Base-by-base conservation (phyloP, 2,329 filamentous ascomycete species). In the Colletotrichum limetticola region DNA sequence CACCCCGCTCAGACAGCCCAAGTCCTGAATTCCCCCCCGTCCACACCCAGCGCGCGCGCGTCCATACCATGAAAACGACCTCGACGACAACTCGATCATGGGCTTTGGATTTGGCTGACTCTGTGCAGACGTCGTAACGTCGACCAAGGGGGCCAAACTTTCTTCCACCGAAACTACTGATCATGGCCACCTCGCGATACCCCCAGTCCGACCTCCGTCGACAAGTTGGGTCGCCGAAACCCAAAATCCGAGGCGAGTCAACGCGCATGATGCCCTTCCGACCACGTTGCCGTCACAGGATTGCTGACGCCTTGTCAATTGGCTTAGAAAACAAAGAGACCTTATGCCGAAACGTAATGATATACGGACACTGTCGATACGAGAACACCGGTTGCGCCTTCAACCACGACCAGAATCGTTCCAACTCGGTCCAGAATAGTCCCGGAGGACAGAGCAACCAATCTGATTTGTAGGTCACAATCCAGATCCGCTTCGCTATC, bases 281-380 rank as follows among this genome's bases (percentile, higher is more conserved):
- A 78, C 71, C 58, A 52, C 56, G 16, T 66, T 52, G 16, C 22
- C 19, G 58, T 35, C 49, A 22, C 68, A 37, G 9, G 22, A 55
- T 61, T 16, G 63, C 76, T 79, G 74, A 80, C 67, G 60, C 57
- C 53, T 52, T 63, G 53, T 66, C 58, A 70, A 65, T 62, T 66
- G 56, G 70, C 69, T 58, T 76, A 93, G 92, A 94, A 84, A 94
- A 93, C 82, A 97, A 96, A 84, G 95, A 97, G 81, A 97, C 94
- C 7, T 89, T 96, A 70, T 98, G 95, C 85, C 93, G 95, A 80
- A 98, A 98, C 84, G 93, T 98, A 74, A 90, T 95, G 74, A 97
- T 98, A 78, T 98, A 97, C 82, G 95, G 95, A 68, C 94, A 96
- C 83, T 98, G 95, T 83, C 93, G 95, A 76, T 97, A 95, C 83